Evolutionary conservation across 257 asterid genomes (phyloP), one percentile per base, ranked within the genome.

Genomic region (Jaltomata sinuosa): DNA sequence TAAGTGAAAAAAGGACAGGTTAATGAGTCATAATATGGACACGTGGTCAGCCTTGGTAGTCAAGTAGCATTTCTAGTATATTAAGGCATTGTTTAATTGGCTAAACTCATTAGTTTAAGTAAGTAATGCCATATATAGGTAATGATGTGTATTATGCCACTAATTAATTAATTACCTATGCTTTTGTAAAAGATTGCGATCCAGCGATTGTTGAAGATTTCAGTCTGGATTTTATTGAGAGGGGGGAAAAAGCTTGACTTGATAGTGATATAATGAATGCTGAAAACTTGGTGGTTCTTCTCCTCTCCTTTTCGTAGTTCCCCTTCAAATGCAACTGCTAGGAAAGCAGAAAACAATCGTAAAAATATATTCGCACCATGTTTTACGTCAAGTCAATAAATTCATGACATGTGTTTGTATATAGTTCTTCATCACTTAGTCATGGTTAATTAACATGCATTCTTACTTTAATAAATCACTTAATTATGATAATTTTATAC

Each of bases 111-210:
- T 85, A 86, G 74, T 87, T 74, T 86, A 92, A 71, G 69, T n/a
- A 84, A 32, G 36, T 84, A 82, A 86, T 88, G 86, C 89, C 87
- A 91, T 88, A 72, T 87, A 92, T 91, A 91, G 95, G 92, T 85
- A 86, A 84, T 93, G 97, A 92, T 87, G 95, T 93, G 94, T 91
- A 49, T 61, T 84, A 81, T 79, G 54, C 65, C 87, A 67, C 84
- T 36, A 74, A 86, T 87, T 91, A 89, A 85, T 47, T 50, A 67
- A 38, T 14, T 3, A 5, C 83, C 45, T 85, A 87, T 74, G 59
- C 72, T 85, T 84, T 62, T 74, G 49, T 12, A 86, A 31, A 61
- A 85, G 85, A 83, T 50, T 52, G 55, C 9, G 64, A 54, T 45
- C 83, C 86, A 91, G 88, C 83, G 86, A 79, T 85, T 29, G 68